These are phyloP conservation scores for Tulasnella sp. DNA, from an alignment of 768 basidiomycete species.

Conservation along the genomic window DNA sequence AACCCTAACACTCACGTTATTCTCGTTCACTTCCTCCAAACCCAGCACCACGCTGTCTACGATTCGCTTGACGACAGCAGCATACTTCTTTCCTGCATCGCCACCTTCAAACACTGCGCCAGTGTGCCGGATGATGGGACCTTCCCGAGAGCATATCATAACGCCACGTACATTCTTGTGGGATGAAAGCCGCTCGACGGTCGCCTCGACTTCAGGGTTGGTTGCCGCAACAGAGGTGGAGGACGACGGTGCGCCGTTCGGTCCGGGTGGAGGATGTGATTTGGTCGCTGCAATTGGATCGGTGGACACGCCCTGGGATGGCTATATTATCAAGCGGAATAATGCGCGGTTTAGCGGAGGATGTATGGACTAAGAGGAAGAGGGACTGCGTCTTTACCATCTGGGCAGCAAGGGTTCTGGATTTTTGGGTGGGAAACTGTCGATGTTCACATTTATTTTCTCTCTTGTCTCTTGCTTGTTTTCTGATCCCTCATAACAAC, in stretches of 20 bases:
- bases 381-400: no score
- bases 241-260: neutral
- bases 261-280: neutral
- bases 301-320: slow-evolving; percentile 9
- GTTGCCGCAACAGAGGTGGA: slow-evolving; percentile 20
- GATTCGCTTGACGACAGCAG: slow-evolving; percentile 58
- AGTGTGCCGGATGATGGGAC: slow-evolving; percentile 64
- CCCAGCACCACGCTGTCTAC: slow-evolving; percentile 71
- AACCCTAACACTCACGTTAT: neutral
- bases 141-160: slow-evolving; percentile 57
- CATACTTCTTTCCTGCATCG: slow-evolving; percentile 69
- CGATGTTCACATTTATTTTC: no score
- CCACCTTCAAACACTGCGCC: slow-evolving; percentile 79
- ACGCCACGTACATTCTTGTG: slow-evolving; percentile 83
- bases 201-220: slow-evolving; percentile 76
- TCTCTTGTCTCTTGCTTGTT: no score
- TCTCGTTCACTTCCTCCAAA: slow-evolving; percentile 46
- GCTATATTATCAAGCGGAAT: neutral
- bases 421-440: no score
- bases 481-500: no score
- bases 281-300: neutral
- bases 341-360: neutral
- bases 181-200: slow-evolving; percentile 60
- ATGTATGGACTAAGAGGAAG: no score
- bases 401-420: no score